Conservation (phyloP, 139 green algal species). For the Dunaliella sp. region DNA sequence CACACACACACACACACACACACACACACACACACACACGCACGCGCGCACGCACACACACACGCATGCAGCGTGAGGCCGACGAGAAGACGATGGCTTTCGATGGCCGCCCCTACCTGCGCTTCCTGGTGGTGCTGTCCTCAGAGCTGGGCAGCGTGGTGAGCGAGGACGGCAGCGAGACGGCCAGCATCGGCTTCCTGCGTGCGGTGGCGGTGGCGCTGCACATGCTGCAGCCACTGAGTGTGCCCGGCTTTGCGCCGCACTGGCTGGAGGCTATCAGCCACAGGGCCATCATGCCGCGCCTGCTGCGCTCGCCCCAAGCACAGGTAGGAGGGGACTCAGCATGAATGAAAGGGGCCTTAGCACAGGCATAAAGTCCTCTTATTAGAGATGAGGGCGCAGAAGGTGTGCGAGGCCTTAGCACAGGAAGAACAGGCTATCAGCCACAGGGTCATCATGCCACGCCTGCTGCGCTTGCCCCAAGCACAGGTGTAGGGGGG, state of each 20-base stretch:
- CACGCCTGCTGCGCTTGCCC: background rate
- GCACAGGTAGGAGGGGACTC: background rate
- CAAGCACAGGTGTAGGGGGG: too few species aligned
- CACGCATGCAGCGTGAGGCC: conserved; percentile 51
- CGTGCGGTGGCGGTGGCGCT: conserved; percentile 41
- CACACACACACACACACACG: background rate
- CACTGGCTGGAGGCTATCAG: conserved; percentile 93
- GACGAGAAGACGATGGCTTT: conserved; percentile 72
- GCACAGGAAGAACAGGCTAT: too few species aligned
- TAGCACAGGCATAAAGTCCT: too few species aligned
- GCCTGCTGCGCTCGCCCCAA: conserved; percentile 71
- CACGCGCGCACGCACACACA: conserved; percentile 28
- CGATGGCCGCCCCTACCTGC: conserved; percentile 92
- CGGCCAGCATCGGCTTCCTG: background rate
- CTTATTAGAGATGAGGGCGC: too few species aligned
- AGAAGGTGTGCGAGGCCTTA: too few species aligned
- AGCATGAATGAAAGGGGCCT: too few species aligned
- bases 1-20: background rate
- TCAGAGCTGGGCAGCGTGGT: conserved; percentile 62
- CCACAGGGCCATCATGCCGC: conserved; percentile 90
- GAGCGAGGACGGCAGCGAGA: background rate
- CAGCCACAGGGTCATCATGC: background rate
- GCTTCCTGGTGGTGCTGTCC: conserved; percentile 83
- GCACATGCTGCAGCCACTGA: conserved; percentile 77
- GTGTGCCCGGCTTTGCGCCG: conserved; percentile 92